phyloP scores from a whole-genome alignment of 345 rosid species.

The Gossypium rotundifolium region DNA sequence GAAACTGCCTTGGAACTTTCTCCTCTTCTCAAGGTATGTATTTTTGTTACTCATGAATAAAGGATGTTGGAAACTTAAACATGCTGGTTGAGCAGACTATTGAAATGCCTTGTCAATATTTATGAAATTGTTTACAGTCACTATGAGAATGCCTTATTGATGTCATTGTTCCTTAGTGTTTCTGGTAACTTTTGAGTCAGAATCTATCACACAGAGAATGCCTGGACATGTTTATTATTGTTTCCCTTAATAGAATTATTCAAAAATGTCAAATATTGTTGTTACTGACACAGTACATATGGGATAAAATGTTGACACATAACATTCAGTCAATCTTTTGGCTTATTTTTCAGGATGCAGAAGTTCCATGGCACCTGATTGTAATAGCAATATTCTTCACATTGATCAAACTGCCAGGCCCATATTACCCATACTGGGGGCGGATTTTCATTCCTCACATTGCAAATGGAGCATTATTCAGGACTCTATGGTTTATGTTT shows the following conservation, averaged over 20 bases:
- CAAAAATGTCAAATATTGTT: neutral
- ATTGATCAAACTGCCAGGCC: constrained; percentile 70
- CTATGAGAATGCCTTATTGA: neutral
- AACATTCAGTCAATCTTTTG: constrained; percentile 5
- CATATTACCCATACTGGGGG: constrained; percentile 85
- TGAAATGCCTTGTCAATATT: neutral
- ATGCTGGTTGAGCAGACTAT: neutral
- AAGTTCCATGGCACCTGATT: constrained; percentile 87
- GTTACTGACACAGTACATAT: neutral
- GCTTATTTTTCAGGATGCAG: constrained; percentile 56
- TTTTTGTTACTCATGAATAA: constrained; percentile 2
- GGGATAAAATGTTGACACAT: neutral
- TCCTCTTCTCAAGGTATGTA: constrained; percentile 63
- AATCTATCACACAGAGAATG: neutral
- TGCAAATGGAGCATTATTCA: constrained; percentile 72
- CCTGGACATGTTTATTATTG: neutral
- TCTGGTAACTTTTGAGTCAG: neutral
- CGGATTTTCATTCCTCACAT: constrained; percentile 72
- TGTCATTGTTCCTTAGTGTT: neutral
- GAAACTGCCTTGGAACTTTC: constrained; percentile 61
- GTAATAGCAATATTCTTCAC: constrained; percentile 50
- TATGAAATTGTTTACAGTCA: neutral
- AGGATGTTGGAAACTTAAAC: constrained; percentile 7
- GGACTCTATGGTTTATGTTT: constrained; percentile 53
- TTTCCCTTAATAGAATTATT: neutral